A percentile compares a stretch with the other conserved stretches of the same genome.
Conservation (phyloP, 2,329 filamentous ascomycete genomes). For the Sporothrix protearum region DNA sequence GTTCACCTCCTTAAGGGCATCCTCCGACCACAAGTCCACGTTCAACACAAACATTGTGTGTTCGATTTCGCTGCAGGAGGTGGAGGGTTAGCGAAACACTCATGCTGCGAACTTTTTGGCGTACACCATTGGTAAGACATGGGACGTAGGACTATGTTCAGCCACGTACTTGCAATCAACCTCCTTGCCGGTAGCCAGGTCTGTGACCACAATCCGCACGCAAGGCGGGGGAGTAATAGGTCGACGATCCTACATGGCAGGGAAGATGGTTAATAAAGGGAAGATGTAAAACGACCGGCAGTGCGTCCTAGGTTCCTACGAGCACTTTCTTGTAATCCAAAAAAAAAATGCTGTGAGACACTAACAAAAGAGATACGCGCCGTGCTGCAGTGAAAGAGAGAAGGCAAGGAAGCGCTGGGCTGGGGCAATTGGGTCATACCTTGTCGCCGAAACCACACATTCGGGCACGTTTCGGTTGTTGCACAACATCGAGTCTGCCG, state of each 20-base stretch:
- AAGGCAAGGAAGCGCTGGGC: slow-evolving; percentile 13
- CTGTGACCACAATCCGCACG: slow-evolving; percentile 75
- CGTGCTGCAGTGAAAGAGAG: neutral
- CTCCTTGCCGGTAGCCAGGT: slow-evolving; percentile 71
- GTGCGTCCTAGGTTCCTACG: neutral
- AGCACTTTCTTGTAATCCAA: neutral
- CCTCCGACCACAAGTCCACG: slow-evolving; percentile 65
- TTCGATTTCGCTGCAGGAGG: slow-evolving; percentile 54
- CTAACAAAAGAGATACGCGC: neutral
- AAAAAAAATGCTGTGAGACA: slow-evolving; percentile 6
- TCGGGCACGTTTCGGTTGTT: slow-evolving; percentile 87
- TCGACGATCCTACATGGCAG: slow-evolving; percentile 68
- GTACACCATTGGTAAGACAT: neutral
- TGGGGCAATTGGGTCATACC: slow-evolving; percentile 46
- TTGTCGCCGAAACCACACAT: slow-evolving; percentile 99
- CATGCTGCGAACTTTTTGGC: neutral
- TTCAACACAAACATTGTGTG: slow-evolving; percentile 56
- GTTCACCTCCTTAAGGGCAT: slow-evolving; percentile 62
- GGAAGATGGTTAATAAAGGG: neutral
- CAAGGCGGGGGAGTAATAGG: slow-evolving; percentile 96
- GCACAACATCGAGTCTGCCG: slow-evolving; percentile 69
- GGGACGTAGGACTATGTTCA: neutral
- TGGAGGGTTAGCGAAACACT: slow-evolving; percentile 22
- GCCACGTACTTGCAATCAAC: slow-evolving; percentile 72
- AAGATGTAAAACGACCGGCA: neutral